Percentiles rank a stretch among this genome's conserved stretches.
Evolutionary conservation across 331 rosid species (phyloP).

Genomic region (Pyracantha coccinea): DNA sequence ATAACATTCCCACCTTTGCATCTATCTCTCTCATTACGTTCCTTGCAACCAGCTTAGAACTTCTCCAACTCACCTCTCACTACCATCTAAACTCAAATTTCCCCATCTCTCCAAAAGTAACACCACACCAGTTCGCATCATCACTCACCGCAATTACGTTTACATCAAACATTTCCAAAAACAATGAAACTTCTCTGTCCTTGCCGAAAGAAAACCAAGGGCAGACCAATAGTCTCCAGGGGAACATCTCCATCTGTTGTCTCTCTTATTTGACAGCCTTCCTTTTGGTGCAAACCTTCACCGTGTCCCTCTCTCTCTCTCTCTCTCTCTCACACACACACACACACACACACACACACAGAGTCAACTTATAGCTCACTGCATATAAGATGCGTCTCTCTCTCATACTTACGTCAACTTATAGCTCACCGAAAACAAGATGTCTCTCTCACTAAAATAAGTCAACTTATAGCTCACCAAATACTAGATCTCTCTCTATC

Average conservation of each 20-base stretch:
- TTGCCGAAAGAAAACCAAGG: neutral
- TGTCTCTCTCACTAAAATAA: too few relatives aligned
- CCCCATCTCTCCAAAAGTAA: neutral
- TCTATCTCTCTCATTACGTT: too few relatives aligned
- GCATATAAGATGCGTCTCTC: neutral
- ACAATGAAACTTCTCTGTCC: neutral
- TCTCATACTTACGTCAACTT: too few relatives aligned
- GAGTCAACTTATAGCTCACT: neutral
- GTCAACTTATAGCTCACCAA: too few relatives aligned
- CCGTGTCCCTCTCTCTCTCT: too few relatives aligned
- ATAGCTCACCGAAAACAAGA: too few relatives aligned
- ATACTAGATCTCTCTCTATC: too few relatives aligned
- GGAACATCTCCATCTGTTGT: neutral
- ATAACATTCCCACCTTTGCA: too few relatives aligned
- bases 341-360: too few relatives aligned
- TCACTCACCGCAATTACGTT: neutral
- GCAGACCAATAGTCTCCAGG: neutral
- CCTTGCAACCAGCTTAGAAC: too few relatives aligned
- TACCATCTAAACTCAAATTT: neutral
- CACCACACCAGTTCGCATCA: neutral
- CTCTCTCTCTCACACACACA: too few relatives aligned
- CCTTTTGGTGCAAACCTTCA: neutral
- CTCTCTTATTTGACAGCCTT: neutral
- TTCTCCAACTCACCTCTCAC: neutral
- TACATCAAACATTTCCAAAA: neutral